Evolutionary conservation across 139 green algal genomes (phyloP), one percentile per base, ranked within the genome.

Genomic region (Picochlorum costavermella): DNA sequence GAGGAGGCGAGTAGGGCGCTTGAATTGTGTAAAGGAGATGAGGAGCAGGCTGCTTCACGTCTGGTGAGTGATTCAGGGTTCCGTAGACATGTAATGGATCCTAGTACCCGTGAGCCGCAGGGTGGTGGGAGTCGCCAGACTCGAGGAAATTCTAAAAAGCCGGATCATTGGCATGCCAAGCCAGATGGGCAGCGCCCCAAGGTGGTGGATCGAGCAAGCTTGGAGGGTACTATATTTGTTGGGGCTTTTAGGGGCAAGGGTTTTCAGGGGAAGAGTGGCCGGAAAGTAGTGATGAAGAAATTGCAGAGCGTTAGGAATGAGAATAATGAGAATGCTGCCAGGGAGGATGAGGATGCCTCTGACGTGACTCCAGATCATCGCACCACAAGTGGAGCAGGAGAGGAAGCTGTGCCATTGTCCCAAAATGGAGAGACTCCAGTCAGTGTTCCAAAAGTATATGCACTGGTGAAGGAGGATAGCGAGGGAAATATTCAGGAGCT

Each of bases 11-110:
- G 40, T 11, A 55, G 40, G 12, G 86, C 86, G 0, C 71, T 93
- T 16, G 73, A 86, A 23, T 43, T 84, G 2, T 89, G 83, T 67
- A 69, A 76, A 29, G 79, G 76, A 55, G 85, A 80, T 73, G 85
- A 92, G 70, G 84, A 90, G 1, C 75, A 86, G 0, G 80, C 85
- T 0, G 81, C 80, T 0, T 51, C 74, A 9, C 43, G 68, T 37
- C 61, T 90, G 20, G 72, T 74, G 14, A 79, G 70, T 1, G 82
- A 91, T 50, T 53, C 74, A 1, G 50, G 48, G 13, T 91, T 92
- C 64, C 28, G 58, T 31, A 50, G 67, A 6, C 48, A 61, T 3
- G 68, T 84, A 2, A 37, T 44, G 4, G 12, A 37, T 23, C 23
- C 50, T 8, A 2, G 10, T 20, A n/a, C 46, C 12, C 17, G 46